Conservation (phyloP, 140 eudicot genomes). For the Anethum foeniculum region DNA sequence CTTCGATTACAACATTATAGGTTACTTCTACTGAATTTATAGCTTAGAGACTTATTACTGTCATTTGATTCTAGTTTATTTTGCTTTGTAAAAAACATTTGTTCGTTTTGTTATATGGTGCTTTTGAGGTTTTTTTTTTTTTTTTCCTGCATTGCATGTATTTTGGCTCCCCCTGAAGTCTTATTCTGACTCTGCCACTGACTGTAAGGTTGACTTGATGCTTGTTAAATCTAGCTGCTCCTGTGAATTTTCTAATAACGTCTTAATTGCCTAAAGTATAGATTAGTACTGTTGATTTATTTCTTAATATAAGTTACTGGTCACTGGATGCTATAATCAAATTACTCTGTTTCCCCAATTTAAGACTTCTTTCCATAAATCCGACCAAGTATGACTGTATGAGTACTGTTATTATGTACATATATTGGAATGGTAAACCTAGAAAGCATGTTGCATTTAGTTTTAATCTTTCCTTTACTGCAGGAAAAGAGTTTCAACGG, state of each 20-base stretch:
- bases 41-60: no score
- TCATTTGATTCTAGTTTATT: no score
- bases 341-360: not conserved
- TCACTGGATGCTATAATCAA: not conserved
- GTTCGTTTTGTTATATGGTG: no score
- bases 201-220: not conserved
- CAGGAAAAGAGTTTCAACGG: slow-evolving; percentile 69
- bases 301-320: not conserved
- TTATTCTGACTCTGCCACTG: not conserved
- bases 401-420: not conserved
- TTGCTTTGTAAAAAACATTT: no score
- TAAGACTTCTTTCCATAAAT: not conserved
- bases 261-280: not conserved
- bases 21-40: no score
- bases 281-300: not conserved
- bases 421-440: not conserved
- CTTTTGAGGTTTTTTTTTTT: no score
- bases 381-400: not conserved
- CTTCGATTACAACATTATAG: no score
- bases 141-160: no score
- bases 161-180: no score
- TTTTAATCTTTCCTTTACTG: slow-evolving; percentile 14
- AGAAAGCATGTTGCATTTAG: not conserved
- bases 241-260: not conserved
- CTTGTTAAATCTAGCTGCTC: not conserved